These are phyloP conservation scores for Salix viminalis DNA, from an alignment of 345 rosid genomes.

Conservation along the genomic window DNA sequence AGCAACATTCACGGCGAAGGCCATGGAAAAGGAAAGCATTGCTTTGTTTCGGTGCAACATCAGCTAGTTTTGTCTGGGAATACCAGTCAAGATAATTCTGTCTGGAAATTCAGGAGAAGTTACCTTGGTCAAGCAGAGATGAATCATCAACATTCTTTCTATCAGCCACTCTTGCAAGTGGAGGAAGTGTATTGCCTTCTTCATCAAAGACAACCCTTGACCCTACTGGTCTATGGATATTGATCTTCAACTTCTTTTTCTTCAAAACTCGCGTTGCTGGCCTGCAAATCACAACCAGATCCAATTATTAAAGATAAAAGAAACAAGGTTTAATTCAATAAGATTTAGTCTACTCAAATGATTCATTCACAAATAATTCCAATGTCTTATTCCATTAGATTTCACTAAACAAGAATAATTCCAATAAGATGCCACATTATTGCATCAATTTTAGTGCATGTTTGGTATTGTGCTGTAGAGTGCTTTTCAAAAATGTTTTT, in stretches of 20 bases:
- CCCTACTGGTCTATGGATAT: slow-evolving; percentile 72
- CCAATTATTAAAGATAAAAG: neutral
- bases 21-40: too few species aligned
- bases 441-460: neutral
- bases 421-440: neutral
- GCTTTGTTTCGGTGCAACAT: too few species aligned
- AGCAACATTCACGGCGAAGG: too few species aligned
- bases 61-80: too few species aligned
- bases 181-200: slow-evolving; percentile 72
- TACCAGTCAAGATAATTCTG: neutral
- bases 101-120: neutral
- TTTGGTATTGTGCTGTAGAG: too few species aligned
- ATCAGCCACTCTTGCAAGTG: slow-evolving; percentile 74
- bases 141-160: slow-evolving; percentile 28
- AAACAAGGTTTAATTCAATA: neutral
- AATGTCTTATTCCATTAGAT: neutral
- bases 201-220: slow-evolving; percentile 77
- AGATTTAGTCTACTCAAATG: neutral
- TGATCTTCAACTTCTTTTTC: slow-evolving; percentile 88
- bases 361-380: neutral
- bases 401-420: neutral
- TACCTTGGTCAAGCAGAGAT: slow-evolving; percentile 68
- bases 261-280: slow-evolving; percentile 61
- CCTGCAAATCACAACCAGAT: slow-evolving; percentile 33
- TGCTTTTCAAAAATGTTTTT: too few species aligned